Base-by-base conservation (phyloP, 345 rosid genomes). In the Rhodomyrtus tomentosa region DNA sequence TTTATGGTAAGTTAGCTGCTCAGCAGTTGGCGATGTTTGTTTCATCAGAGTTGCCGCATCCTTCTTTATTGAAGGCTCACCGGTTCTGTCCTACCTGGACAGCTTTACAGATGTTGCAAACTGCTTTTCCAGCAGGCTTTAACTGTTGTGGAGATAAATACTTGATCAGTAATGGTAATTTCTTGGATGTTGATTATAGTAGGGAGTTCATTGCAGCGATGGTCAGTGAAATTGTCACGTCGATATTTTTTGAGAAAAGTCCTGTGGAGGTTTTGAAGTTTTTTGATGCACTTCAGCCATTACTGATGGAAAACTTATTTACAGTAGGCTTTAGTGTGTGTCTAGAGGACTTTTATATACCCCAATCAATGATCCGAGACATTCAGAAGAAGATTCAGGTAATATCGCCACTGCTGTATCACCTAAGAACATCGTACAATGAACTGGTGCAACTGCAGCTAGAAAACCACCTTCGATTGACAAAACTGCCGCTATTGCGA, bases 11-110 rank as follows among this genome's bases (percentile, higher is more conserved):
- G 83, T 87, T 90, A 84, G 88, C 90, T 83, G 93, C 93, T 27
- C 96, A 94, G 84, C 98, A 94, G 82, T 87, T 95, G 82, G 94
- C 96, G 3, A 95, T 95, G 98, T 93, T 90, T 88, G 91, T 91
- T 54, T 89, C 94, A 12, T 88, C 83, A 14, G 84, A 92, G 82
- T 90, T 97, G 91, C 96, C 98, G 25, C 89, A 73, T 38, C 98
- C 98, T 82, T 93, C 98, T 81, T 48, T 97, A 27, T 82, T 84
- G 82, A 94, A 91, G 93, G 90, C 91, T 87, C 80, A 79, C 52
- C 55, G 50, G 50, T 88, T 82, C 80, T 89, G 91, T 84, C 92
- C 93, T 12, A 42, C 81, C 80, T 95, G 98, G 98, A 95, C 98
- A 59, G 96, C 90, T 55, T 89, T 87, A 25, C 99, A 97, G 85